These are phyloP conservation scores for Cerrena zonata DNA, from an alignment of 1,284 basidiomycete genomes.

Conservation along the genomic window DNA sequence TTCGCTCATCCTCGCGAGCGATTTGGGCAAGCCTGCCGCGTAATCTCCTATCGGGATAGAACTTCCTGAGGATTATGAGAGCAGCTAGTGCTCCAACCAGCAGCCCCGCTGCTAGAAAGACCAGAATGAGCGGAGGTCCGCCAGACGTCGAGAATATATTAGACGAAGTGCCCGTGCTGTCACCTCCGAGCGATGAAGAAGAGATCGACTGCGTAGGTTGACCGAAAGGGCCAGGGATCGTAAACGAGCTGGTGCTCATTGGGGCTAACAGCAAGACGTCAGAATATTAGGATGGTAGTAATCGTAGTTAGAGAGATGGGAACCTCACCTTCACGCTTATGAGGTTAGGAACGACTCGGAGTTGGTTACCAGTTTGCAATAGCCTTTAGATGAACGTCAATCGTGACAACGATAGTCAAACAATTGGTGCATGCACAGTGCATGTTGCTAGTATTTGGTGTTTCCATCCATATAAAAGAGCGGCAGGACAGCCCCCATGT, in stretches of 20 bases:
- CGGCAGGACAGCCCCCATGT: not conserved
- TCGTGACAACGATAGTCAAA: too few relatives aligned
- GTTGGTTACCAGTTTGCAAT: too few relatives aligned
- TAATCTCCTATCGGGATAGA: constrained; percentile 2
- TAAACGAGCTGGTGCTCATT: too few relatives aligned
- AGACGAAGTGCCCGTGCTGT: not conserved
- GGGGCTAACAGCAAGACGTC: too few relatives aligned
- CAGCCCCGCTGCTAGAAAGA: constrained; percentile 26
- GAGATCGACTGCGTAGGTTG: not conserved
- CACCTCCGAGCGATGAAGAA: not conserved
- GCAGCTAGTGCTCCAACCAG: constrained; percentile 20
- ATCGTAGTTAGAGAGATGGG: too few relatives aligned
- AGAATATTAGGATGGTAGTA: too few relatives aligned
- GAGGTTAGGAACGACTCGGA: too few relatives aligned
- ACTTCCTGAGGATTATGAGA: constrained; percentile 9
- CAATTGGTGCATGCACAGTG: not conserved
- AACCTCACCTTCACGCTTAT: too few relatives aligned
- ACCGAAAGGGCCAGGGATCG: too few relatives aligned
- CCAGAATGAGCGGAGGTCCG: constrained; percentile 26
- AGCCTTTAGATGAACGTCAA: too few relatives aligned
- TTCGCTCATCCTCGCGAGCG: not conserved
- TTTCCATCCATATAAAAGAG: not conserved
- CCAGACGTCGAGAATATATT: constrained; percentile 13
- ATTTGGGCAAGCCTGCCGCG: not conserved
- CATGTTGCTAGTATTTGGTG: not conserved